phyloP scores from a whole-genome alignment of 441 rosid species.

The Geranium incanum region DNA sequence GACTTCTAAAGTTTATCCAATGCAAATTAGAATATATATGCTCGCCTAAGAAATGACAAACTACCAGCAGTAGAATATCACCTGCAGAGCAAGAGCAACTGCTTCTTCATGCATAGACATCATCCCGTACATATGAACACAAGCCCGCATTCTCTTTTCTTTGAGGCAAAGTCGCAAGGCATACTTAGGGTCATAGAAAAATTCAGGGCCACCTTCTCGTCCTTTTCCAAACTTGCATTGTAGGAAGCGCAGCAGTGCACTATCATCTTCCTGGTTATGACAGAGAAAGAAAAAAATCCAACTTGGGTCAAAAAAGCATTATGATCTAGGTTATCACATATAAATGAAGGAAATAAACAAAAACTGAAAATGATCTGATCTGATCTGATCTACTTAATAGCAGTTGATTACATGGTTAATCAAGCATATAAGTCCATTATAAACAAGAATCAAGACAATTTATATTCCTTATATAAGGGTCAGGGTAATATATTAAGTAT shows the following conservation, averaged over 20 bases:
- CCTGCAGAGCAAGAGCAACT: conserved; percentile 99
- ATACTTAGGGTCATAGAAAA: conserved; percentile 96
- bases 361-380: background rate
- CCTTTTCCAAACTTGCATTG: conserved; percentile 98
- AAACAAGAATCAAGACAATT: background rate
- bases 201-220: conserved; percentile 76
- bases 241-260: conserved; percentile 82
- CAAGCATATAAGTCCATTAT: background rate
- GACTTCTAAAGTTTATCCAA: background rate
- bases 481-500: too few relatives aligned
- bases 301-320: background rate
- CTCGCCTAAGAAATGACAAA: background rate
- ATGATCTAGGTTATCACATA: background rate
- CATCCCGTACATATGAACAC: conserved; percentile 97
- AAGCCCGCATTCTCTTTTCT: conserved; percentile 93
- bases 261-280: conserved; percentile 76
- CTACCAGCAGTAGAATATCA: conserved; percentile 23
- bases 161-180: conserved; percentile 97
- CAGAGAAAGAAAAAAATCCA: conserved; percentile 14
- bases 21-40: conserved; percentile 2
- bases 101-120: conserved; percentile 99
- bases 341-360: background rate
- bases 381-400: background rate
- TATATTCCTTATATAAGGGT: background rate
- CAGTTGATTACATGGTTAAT: background rate